phyloP scores from a whole-genome alignment of 2,329 filamentous ascomycete genomes.

The Apiospora marii region DNA sequence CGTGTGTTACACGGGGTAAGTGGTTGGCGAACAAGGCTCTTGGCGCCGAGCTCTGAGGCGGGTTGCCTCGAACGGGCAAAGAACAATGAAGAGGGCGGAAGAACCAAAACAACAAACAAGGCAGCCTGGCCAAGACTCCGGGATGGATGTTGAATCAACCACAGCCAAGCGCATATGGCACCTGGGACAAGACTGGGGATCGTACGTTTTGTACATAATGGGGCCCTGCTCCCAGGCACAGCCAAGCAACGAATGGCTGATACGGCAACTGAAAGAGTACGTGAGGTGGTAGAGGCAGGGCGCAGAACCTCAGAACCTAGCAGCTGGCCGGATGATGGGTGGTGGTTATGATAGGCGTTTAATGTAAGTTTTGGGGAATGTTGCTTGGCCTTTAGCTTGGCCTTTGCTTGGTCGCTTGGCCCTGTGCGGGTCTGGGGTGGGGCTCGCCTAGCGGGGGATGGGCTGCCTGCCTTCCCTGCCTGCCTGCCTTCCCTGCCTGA shows the following conservation, averaged over 20 bases:
- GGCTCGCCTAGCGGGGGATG: neutral
- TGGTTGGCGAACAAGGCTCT: conserved; percentile 15
- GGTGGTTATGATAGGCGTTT: conserved; percentile 26
- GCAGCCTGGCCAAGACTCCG: neutral
- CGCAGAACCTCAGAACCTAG: neutral
- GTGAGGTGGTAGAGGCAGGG: neutral
- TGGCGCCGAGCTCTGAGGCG: conserved; percentile 10
- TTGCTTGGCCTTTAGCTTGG: conserved; percentile 16
- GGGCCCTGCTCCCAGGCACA: neutral
- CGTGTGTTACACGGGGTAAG: neutral
- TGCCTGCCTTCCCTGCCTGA: neutral
- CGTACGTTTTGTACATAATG: conserved; percentile 10
- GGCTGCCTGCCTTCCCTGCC: neutral
- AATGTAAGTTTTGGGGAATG: conserved; percentile 9
- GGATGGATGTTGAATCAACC: neutral
- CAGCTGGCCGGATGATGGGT: neutral
- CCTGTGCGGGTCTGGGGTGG: conserved; percentile 10
- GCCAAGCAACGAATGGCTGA: neutral
- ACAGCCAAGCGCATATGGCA: neutral
- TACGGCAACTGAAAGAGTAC: neutral
- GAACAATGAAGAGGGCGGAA: neutral
- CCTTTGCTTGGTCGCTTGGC: conserved; percentile 12
- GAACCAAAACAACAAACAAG: conserved; percentile 15
- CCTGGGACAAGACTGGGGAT: neutral
- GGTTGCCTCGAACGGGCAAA: conserved; percentile 6